Base-by-base conservation (phyloP, 176 grass and related monocot species). In the Tillandsia leiboldiana region DNA sequence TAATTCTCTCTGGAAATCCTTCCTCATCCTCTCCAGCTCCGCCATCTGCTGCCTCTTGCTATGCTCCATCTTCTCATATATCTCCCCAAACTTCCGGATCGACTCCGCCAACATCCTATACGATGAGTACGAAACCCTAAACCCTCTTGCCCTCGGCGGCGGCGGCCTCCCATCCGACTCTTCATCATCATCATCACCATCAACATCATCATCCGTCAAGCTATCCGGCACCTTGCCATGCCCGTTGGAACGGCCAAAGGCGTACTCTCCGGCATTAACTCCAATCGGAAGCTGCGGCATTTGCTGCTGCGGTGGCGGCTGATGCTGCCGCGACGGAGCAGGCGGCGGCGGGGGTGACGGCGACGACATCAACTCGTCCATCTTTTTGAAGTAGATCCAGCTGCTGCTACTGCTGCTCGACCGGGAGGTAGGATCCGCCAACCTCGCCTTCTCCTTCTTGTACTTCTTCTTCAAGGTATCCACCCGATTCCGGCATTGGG, bases 391-490 rank as follows among this genome's bases (percentile, higher is more conserved):
- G 76, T 96, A 96, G 54, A 84, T 48, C 93, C 93, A 96, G 58
- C 79, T 89, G 49, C 71, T 77, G 14, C 53, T 2, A 12, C 27
- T 29, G 14, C 53, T 2, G 18, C 27, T 29, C 15, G 54, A 22
- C 12, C 7, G 13, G 12, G 79, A 52, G 76, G 72, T 76, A 11
- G 67, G 72, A 3, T 69, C 67, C 14, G 79, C 24, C 72, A 51
- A 8, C 49, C 64, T 73, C 48, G 77, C 81, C 72, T 78, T 92
- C 83, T 96, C 88, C 64, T 85, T 96, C 77, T 84, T 86, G 12
- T 89, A 97, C 79, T 84, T 83, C 86, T 87, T 92, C 81, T 88
- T 83, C 51, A 96, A 70, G 11, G 86, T 91, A 66, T 92, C 83
- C 42, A 96, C 23, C 52, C 86, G 89, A 84, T 97, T 97, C 54